phyloP scores from a whole-genome alignment of 2,329 filamentous ascomycete species.

The Hypoxylon sp. region DNA sequence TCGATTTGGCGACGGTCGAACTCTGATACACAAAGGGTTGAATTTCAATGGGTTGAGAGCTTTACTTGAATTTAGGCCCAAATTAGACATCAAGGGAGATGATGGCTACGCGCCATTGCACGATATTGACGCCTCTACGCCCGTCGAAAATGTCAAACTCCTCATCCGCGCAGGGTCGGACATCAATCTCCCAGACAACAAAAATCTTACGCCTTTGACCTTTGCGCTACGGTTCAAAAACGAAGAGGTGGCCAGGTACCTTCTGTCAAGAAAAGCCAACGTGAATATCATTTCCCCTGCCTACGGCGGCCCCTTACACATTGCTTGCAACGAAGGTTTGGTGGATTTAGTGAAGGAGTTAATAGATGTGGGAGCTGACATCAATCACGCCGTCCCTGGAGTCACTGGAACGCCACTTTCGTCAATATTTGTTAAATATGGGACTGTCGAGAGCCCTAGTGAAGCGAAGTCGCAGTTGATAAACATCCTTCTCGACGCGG shows the following conservation, averaged over 20 bases:
- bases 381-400: neutral
- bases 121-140: neutral
- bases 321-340: neutral
- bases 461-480: neutral
- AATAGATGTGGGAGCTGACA: neutral
- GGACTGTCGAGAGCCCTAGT: neutral
- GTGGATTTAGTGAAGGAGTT: constrained; percentile 8
- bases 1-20: constrained; percentile 4
- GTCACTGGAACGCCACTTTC: constrained; percentile 2
- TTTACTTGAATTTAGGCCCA: constrained; percentile 8
- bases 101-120: constrained; percentile 2
- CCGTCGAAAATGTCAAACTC: constrained; percentile 8
- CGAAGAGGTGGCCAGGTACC: constrained; percentile 1
- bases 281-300: neutral
- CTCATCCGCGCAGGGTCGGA: constrained; percentile 10
- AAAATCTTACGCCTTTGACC: neutral
- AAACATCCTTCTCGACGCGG: neutral
- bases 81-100: constrained; percentile 9
- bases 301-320: neutral
- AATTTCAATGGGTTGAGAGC: neutral
- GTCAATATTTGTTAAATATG: neutral
- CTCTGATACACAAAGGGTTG: constrained; percentile 9
- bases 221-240: neutral
- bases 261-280: constrained; percentile 5
- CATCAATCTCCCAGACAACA: neutral